A percentile compares a stretch with the other conserved stretches of the same genome.
Conservation (phyloP, 1,284 basidiomycete species). For the Cutaneotrichosporon cavernicola region DNA sequence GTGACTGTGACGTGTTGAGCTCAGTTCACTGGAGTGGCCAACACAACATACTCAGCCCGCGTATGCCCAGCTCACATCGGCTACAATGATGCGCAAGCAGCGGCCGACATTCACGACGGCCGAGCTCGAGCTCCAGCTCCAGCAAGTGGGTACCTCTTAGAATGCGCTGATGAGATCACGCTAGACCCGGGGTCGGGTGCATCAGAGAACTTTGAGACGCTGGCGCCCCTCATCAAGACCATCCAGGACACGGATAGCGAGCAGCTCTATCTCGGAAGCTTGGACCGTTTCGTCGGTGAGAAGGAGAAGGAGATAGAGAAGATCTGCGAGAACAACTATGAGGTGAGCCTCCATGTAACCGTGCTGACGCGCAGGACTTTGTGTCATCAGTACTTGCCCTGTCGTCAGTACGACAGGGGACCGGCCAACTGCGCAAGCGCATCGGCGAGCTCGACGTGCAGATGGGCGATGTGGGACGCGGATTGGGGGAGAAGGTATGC, state of each 20-base stretch:
- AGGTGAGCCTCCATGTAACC: constrained; percentile 51
- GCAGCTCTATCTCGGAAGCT: constrained; percentile 81
- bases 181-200: constrained; percentile 45
- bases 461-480: constrained; percentile 67
- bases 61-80: background rate
- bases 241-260: constrained; percentile 88
- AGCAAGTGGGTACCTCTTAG: constrained; percentile 39
- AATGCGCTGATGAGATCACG: constrained; percentile 37
- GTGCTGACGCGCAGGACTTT: constrained; percentile 64
- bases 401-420: constrained; percentile 80
- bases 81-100: constrained; percentile 44
- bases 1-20: background rate
- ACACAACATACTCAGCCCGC: background rate
- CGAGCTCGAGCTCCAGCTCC: constrained; percentile 52
- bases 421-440: constrained; percentile 57
- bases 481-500: constrained; percentile 73
- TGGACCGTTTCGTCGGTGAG: constrained; percentile 81
- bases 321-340: constrained; percentile 93
- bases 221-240: constrained; percentile 87
- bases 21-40: background rate
- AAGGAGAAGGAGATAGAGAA: constrained; percentile 95
- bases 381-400: constrained; percentile 93
- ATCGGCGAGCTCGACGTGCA: constrained; percentile 61
- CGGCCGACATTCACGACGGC: constrained; percentile 49
- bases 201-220: constrained; percentile 81